phyloP scores from a whole-genome alignment of 2,329 filamentous ascomycete species.

The Aspergillus ochraceoroseus region DNA sequence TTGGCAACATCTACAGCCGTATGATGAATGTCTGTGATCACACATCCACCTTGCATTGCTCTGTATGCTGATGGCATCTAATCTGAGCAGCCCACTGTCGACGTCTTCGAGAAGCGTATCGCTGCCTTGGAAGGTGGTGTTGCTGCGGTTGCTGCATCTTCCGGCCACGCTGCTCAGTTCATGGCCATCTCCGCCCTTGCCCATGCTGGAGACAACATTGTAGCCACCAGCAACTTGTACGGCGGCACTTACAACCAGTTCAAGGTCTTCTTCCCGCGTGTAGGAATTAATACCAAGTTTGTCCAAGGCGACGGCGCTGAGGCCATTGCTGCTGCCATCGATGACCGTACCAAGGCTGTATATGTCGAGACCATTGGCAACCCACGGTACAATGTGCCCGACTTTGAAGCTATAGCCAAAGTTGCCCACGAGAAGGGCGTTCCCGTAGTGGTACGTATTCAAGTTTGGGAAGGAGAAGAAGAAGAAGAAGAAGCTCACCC shows the following conservation, averaged over 20 bases:
- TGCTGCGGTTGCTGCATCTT: constrained; percentile 76
- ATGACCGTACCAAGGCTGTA: constrained; percentile 88
- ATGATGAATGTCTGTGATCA: constrained; percentile 72
- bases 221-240: constrained; percentile 85
- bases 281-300: constrained; percentile 86
- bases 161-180: constrained; percentile 88
- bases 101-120: constrained; percentile 93
- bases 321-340: constrained; percentile 75
- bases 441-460: constrained; percentile 53
- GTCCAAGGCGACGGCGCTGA: constrained; percentile 72
- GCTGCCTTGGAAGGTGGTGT: constrained; percentile 92
- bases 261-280: constrained; percentile 81
- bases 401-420: constrained; percentile 80
- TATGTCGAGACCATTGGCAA: constrained; percentile 93
- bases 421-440: constrained; percentile 68
- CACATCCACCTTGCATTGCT: neutral
- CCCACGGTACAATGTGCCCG: constrained; percentile 86
- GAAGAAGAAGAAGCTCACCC: too few relatives aligned
- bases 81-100: constrained; percentile 67
- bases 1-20: constrained; percentile 95
- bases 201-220: constrained; percentile 84
- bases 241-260: constrained; percentile 97
- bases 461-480: too few relatives aligned
- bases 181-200: constrained; percentile 82
- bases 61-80: neutral